Evolutionary conservation across 805 yeast genomes (phyloP), one percentile per base, ranked within the genome.

Genomic region (Saccharomycopsis sp.): DNA sequence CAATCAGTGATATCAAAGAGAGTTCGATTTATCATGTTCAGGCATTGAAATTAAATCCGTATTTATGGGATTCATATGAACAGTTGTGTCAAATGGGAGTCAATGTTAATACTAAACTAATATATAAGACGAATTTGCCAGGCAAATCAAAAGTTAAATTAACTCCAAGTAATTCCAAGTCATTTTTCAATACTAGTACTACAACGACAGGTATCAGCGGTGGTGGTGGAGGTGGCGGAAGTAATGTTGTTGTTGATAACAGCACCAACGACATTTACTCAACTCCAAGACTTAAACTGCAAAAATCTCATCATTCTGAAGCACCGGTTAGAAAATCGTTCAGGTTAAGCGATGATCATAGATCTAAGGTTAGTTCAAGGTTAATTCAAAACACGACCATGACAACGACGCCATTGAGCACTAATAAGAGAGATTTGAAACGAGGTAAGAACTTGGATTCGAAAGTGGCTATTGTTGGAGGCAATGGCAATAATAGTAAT

Each of bases 51-150:
- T 63, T 71, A 51, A 85, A 93, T 58, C 96, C 95, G 14, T 85
- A 70, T 57, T 71, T 87, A 33, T 87, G 93, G 75, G 96, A 87
- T 57, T 87, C 96, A 0, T 79, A 86, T 51, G 86, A 81, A 52
- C 80, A 81, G 35, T 65, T 93, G 39, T 78, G 87, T 54, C 69
- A 71, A 39, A 65, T 82, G 63, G 93, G 95, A 9, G 85, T 82
- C 16, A 74, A 74, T 47, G 71, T 87, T 16, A 75, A 78, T 47
- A 77, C 81, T 4, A 74, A 74, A 51, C 60, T 78, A 0, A 66
- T 79, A 23, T 80, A 68, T 59, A 71, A 70, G 46, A 32, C 40
- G 9, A 41, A 39, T 11, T n/a, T n/a, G n/a, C n/a, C n/a, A n/a
- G n/a, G n/a, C n/a, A n/a, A n/a, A n/a, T n/a, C n/a, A n/a, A 19